phyloP scores from a whole-genome alignment of 345 rosid species.

The Gynandropsis gynandra region DNA sequence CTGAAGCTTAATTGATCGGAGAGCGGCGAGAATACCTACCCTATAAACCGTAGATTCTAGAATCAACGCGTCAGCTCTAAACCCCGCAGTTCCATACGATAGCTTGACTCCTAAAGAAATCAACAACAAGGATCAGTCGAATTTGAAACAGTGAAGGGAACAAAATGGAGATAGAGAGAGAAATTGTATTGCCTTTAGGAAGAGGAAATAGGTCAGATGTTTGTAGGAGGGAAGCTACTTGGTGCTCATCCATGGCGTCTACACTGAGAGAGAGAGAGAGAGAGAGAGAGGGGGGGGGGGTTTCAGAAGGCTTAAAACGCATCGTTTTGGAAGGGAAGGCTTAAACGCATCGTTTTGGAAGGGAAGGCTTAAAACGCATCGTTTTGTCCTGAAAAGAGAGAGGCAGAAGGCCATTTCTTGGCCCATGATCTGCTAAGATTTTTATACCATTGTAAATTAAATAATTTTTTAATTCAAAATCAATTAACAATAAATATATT shows the following conservation, averaged over 20 bases:
- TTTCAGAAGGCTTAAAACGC: too few relatives aligned
- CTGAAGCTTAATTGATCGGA: constrained; percentile 66
- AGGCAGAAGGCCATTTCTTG: not conserved
- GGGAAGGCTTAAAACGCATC: too few relatives aligned
- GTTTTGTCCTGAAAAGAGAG: too few relatives aligned
- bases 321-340: too few relatives aligned
- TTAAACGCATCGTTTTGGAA: too few relatives aligned
- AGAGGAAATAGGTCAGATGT: constrained; percentile 45
- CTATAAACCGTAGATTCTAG: constrained; percentile 69
- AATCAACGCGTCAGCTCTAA: constrained; percentile 66
- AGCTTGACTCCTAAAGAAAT: constrained; percentile 42
- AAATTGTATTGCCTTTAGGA: constrained; percentile 35
- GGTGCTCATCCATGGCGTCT: constrained; percentile 50
- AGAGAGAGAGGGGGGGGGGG: too few relatives aligned
- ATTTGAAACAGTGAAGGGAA: not conserved
- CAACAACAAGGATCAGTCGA: not conserved
- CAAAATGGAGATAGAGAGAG: not conserved
- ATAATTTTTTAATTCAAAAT: too few relatives aligned
- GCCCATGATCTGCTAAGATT: too few relatives aligned
- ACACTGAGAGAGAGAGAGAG: constrained; percentile 9
- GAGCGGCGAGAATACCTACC: constrained; percentile 76
- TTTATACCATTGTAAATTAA: too few relatives aligned
- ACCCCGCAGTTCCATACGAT: constrained; percentile 88
- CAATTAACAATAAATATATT: too few relatives aligned
- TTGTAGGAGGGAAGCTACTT: constrained; percentile 42